These are phyloP conservation scores for Podaxis rugospora DNA, from an alignment of 768 basidiomycete species.

Conservation along the genomic window DNA sequence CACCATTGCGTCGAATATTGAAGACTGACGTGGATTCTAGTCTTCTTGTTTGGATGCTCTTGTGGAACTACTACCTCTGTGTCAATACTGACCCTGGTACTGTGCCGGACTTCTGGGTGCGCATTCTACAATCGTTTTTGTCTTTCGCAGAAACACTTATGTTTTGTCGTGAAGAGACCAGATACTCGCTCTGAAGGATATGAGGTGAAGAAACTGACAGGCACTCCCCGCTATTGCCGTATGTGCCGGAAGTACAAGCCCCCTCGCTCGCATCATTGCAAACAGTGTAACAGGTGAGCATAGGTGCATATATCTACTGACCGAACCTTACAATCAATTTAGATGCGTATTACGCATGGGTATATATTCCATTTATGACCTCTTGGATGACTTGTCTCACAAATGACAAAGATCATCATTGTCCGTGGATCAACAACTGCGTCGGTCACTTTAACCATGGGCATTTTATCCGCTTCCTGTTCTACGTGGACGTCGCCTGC, in stretches of 20 bases:
- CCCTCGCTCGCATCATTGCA: conserved; percentile 90
- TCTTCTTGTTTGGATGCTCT: conserved; percentile 66
- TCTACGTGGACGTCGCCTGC: conserved; percentile 89
- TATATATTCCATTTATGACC: conserved; percentile 24
- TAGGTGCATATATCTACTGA: neutral
- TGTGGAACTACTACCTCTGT: conserved; percentile 87
- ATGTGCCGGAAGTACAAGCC: conserved; percentile 85
- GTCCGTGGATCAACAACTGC: conserved; percentile 93
- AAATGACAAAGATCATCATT: conserved; percentile 68
- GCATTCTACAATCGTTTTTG: conserved; percentile 17
- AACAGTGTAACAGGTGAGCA: conserved; percentile 74
- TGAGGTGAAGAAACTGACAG: conserved; percentile 89
- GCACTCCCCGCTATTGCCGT: conserved; percentile 80
- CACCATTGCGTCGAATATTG: too few species aligned
- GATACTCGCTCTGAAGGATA: conserved; percentile 67
- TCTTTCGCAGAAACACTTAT: conserved; percentile 1
- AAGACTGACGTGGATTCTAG: conserved; percentile 34
- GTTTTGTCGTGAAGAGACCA: conserved; percentile 52
- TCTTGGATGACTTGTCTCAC: conserved; percentile 4
- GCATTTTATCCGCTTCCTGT: conserved; percentile 86
- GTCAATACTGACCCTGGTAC: conserved; percentile 81
- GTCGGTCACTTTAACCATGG: conserved; percentile 92
- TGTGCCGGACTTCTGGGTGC: conserved; percentile 77
- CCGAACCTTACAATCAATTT: conserved; percentile 7
- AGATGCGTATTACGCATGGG: conserved; percentile 92